Evolutionary conservation across 208 protist species (phyloP), one percentile per base, ranked within the genome.

Genomic region (Leishmania guyanensis): DNA sequence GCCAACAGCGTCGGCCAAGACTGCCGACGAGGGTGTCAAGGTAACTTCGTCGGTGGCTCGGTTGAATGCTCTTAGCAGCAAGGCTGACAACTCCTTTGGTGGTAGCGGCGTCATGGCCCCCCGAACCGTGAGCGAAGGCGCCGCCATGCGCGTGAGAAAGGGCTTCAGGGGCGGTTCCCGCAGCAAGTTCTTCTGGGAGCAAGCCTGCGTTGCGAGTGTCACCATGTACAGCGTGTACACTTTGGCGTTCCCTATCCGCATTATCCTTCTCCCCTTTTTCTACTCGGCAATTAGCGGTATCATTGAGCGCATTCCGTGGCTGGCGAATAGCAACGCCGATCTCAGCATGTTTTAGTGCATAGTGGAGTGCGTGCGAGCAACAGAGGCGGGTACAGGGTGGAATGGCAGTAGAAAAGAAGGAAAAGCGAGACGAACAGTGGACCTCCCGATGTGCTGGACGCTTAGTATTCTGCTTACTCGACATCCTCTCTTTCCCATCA

Each of bases 101-200:
- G n/a, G 78, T 65, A 78, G 60, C 62, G 80, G 46, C 12, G 22
- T 53, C 58, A 56, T 70, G 33, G 73, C 75, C 75, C 46, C 77
- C 39, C 82, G 82, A 4, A 53, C 82, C 54, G 79, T 71, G 22
- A 75, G 77, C 36, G 79, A 82, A 50, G 77, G 74, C n/a, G 64
- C 72, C 4, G 81, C 78, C 66, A 56, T 82, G 53, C 88, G 88
- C 66, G 74, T 65, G 16, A 86, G 86, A 82, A 81, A 82, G 77
- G 79, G 81, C 22, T 74, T 89, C 77, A 78, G 70, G 66, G 80
- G 71, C 54, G 88, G 86, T 3, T 78, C 90, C 29, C 69, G 86
- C 54, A 84, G 75, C 77, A 90, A 92, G 78, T 75, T 75, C 3
- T 97, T 98, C 79, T 98, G 93, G 93, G 93, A 98, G 82, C 84